These are phyloP conservation scores for Trichomonas vaginalis DNA, from an alignment of 208 protist species.

Conservation along the genomic window DNA sequence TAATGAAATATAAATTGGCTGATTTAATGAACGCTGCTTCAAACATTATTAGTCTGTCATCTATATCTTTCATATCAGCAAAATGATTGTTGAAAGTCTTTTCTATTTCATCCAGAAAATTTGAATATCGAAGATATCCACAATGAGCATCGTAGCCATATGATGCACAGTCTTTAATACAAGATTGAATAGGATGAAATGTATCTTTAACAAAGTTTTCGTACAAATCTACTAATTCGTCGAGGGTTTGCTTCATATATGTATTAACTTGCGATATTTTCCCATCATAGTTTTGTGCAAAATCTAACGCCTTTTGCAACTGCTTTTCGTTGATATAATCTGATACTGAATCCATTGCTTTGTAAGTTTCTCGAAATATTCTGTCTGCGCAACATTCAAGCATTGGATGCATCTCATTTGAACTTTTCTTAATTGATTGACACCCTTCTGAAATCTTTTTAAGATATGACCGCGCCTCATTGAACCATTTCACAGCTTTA, in stretches of 20 bases:
- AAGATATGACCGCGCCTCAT: neutral
- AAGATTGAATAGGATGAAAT: neutral
- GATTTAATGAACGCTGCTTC: neutral
- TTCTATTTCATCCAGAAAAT: neutral
- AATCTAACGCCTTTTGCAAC: neutral
- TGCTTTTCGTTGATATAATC: neutral
- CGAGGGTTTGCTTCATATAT: neutral
- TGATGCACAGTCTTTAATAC: neutral
- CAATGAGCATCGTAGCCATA: neutral
- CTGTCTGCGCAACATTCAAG: neutral
- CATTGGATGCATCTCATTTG: neutral
- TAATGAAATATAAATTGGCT: neutral
- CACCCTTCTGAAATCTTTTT: neutral
- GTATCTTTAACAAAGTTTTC: neutral
- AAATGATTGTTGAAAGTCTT: neutral
- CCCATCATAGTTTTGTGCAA: neutral
- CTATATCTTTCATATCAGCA: neutral
- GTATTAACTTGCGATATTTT: neutral
- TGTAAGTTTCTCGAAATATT: neutral
- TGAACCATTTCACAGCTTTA: neutral
- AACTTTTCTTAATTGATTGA: neutral
- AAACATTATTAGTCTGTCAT: neutral
- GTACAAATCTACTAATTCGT: neutral
- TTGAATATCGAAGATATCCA: neutral
- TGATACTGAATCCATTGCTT: neutral